phyloP scores from a whole-genome alignment of 768 basidiomycete genomes.

The Holtermannia corniformis region DNA sequence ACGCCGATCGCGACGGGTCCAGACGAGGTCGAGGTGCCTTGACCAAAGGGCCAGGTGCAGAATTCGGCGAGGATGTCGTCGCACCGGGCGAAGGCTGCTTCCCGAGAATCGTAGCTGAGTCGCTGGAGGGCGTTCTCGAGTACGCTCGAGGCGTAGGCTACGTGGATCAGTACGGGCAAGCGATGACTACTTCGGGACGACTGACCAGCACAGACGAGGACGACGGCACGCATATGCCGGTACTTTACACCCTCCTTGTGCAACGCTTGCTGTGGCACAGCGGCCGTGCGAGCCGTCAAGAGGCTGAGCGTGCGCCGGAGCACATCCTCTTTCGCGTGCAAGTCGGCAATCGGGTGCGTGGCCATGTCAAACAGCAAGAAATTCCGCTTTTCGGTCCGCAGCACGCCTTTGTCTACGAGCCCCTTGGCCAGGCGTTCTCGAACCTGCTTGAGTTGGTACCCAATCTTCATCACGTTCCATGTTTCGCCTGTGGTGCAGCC shows the following conservation, averaged over 20 bases:
- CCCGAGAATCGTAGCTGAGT: slow-evolving; percentile 82
- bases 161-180: background rate
- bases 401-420: slow-evolving; percentile 93
- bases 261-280: slow-evolving; percentile 65
- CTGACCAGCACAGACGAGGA: slow-evolving; percentile 62
- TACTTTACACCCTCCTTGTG: slow-evolving; percentile 68
- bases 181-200: background rate
- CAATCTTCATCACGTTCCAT: slow-evolving; percentile 99
- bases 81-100: slow-evolving; percentile 83
- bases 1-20: slow-evolving; percentile 42
- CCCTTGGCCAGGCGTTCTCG: slow-evolving; percentile 94
- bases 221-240: slow-evolving; percentile 67
- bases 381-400: slow-evolving; percentile 98
- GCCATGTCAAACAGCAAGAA: slow-evolving; percentile 99
- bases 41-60: slow-evolving; percentile 75
- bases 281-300: slow-evolving; percentile 70
- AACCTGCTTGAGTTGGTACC: slow-evolving; percentile 96
- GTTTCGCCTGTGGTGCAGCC: slow-evolving; percentile 64
- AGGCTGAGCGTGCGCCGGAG: slow-evolving; percentile 65
- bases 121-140: slow-evolving; percentile 87
- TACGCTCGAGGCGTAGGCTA: slow-evolving; percentile 85
- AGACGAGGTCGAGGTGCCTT: slow-evolving; percentile 42
- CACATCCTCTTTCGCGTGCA: slow-evolving; percentile 77
- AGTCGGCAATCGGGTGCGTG: slow-evolving; percentile 92
- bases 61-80: slow-evolving; percentile 94